Conservation (phyloP, 1,284 basidiomycete genomes). For the Boletus chippewaensis region DNA sequence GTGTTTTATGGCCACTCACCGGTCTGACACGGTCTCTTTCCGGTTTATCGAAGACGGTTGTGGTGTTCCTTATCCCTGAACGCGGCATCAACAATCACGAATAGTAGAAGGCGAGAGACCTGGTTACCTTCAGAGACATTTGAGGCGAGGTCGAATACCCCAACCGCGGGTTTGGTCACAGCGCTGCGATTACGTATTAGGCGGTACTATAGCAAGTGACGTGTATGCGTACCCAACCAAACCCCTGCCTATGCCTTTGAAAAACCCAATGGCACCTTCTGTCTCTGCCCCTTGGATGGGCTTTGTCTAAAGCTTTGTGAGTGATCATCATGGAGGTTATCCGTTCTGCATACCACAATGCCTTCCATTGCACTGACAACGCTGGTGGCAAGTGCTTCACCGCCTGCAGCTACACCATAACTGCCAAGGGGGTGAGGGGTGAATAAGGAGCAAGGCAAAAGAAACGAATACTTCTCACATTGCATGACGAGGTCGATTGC, state of each 20-base stretch:
- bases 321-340: neutral
- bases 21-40: constrained; percentile 85
- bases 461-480: constrained; percentile 50
- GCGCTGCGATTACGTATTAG: constrained; percentile 43
- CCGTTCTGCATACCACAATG: constrained; percentile 61
- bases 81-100: constrained; percentile 5
- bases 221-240: constrained; percentile 71
- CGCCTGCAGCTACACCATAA: constrained; percentile 91
- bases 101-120: neutral
- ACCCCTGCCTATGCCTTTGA: constrained; percentile 97
- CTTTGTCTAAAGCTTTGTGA: constrained; percentile 56
- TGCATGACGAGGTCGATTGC: constrained; percentile 94
- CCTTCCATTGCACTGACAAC: constrained; percentile 96
- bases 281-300: constrained; percentile 96
- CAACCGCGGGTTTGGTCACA: constrained; percentile 95
- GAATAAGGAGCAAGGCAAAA: constrained; percentile 5
- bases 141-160: constrained; percentile 92
- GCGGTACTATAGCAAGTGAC: constrained; percentile 8
- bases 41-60: constrained; percentile 94
- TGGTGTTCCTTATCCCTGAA: constrained; percentile 88
- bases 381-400: constrained; percentile 90
- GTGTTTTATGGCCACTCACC: constrained; percentile 36
- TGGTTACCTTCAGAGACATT: constrained; percentile 85
- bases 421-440: constrained; percentile 36
- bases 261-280: constrained; percentile 92